Base-by-base conservation (phyloP, 108 stramenopile genomes). In the Nitzschia sp. region DNA sequence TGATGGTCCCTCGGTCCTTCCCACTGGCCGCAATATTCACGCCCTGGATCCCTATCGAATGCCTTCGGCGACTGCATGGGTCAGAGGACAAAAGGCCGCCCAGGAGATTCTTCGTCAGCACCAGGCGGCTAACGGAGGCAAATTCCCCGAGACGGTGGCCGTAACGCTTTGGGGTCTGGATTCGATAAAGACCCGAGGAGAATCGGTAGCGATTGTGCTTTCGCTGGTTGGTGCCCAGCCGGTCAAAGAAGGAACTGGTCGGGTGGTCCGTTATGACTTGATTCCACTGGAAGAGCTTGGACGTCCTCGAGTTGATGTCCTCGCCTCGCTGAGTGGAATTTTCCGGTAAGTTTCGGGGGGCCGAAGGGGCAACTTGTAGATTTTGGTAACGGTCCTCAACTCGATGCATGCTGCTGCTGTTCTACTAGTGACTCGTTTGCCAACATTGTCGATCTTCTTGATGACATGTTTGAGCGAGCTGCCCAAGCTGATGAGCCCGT, bases 391-490 rank as follows among this genome's bases (percentile, higher is more conserved):
- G n/a, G n/a, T n/a, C n/a, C n/a, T n/a, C n/a, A n/a, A n/a, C n/a
- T n/a, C n/a, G n/a, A n/a, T n/a, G n/a, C n/a, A n/a, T n/a, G n/a
- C n/a, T n/a, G n/a, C n/a, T n/a, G n/a, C n/a, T n/a, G n/a, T n/a
- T n/a, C n/a, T n/a, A n/a, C n/a, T n/a, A 59, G 93, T 23, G 94
- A 95, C 75, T 89, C 90, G 24, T 95, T 95, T 77, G 89, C 89
- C 31, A 95, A 95, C 72, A 73, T 95, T 24, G 91, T 95, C 13
- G 91, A 92, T 59, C 68, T 95, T 36, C 62, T 95, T 42, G 94
- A 95, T 55, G 94, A 95, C 67, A 87, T 92, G 79, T 92, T 92
- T 61, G 88, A 89, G 55, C 69, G 88, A 13, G 77, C 77, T 1
- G 87, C 91, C 0, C 13, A 29, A 0, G 77, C 85, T 18, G 85